These are phyloP conservation scores for Yamadazyma paraphyllophila DNA, from an alignment of 805 yeast genomes.

Conservation along the genomic window DNA sequence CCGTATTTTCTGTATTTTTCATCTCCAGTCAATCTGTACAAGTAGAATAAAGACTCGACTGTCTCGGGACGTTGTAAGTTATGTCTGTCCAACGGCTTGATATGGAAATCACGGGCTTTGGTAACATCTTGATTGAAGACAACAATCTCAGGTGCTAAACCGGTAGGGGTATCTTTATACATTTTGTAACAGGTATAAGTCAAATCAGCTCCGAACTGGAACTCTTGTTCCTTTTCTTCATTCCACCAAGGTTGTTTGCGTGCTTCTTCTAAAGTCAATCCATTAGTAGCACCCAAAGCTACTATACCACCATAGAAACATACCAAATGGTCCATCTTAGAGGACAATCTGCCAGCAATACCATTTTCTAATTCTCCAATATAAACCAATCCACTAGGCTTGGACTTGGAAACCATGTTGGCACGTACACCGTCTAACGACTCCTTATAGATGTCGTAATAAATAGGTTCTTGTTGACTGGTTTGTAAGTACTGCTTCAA, in stretches of 20 bases:
- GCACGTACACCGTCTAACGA: constrained; percentile 74
- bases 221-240: constrained; percentile 55
- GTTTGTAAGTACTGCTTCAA: constrained; percentile 85
- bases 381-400: constrained; percentile 61
- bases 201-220: constrained; percentile 68
- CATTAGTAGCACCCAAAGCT: constrained; percentile 87
- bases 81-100: constrained; percentile 73
- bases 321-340: constrained; percentile 90
- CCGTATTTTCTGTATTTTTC: constrained; percentile 86
- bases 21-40: constrained; percentile 79
- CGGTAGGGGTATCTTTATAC: constrained; percentile 73
- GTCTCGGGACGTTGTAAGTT: constrained; percentile 93
- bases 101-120: constrained; percentile 53
- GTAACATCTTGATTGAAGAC: constrained; percentile 63
- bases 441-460: constrained; percentile 73
- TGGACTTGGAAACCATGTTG: constrained; percentile 57
- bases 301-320: constrained; percentile 89
- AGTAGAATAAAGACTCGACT: constrained; percentile 79
- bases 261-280: constrained; percentile 56
- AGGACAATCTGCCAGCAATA: constrained; percentile 52
- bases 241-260: constrained; percentile 57
- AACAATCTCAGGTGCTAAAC: constrained; percentile 85
- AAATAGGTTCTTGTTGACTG: constrained; percentile 53
- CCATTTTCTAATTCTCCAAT: constrained; percentile 80
- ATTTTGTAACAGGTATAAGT: constrained; percentile 80